Base-by-base conservation (phyloP, 2,329 filamentous ascomycete genomes). In the Phyllosticta paracitricarpa region DNA sequence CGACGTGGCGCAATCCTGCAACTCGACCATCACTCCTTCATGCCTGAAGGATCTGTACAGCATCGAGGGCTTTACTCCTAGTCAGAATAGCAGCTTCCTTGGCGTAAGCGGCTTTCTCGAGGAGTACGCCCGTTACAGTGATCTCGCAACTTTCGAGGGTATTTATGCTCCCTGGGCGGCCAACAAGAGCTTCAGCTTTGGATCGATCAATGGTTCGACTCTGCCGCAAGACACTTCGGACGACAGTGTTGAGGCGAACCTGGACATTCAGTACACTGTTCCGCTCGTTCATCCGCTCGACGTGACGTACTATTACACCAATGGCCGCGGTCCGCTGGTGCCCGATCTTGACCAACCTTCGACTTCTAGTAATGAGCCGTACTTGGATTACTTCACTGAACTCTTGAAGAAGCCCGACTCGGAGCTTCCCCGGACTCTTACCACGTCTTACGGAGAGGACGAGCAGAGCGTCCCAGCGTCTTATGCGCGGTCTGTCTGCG, bases 231-330 rank as follows among this genome's bases (percentile, higher is more conserved):
- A 72, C 58, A 70, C 75, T 9, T 66, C 65, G 2, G 64, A 68
- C 10, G 72, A 76, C 64, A 77, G 76, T 64, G 73, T 75, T 17
- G 79, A 81, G 65, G 79, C 78, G 58, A 80, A 81, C 65, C 71
- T 81, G 19, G 79, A 82, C 63, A 72, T 78, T 48, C 77, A 81
- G 65, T 80, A 80, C 63, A 79, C 79, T 4, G 64, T 77, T 52
- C 76, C 77, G 30, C 64, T 81, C 14, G 74, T 75, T 61, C 66
- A 74, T 10, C 77, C 78, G 0, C 66, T 79, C 17, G 73, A 76
- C 1, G 74, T 76, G 12, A 77, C 73, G 9, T 79, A 79, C 64
- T 81, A 73, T 68, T 79, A 75, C 68, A 79, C 77, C 33, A 74
- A 75, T 35, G 77, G 77, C n/a, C 76, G 76, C 48, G 78, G 76